Base-by-base conservation (phyloP, 2,329 filamentous ascomycete species). In the Leptodontidium sp. region DNA sequence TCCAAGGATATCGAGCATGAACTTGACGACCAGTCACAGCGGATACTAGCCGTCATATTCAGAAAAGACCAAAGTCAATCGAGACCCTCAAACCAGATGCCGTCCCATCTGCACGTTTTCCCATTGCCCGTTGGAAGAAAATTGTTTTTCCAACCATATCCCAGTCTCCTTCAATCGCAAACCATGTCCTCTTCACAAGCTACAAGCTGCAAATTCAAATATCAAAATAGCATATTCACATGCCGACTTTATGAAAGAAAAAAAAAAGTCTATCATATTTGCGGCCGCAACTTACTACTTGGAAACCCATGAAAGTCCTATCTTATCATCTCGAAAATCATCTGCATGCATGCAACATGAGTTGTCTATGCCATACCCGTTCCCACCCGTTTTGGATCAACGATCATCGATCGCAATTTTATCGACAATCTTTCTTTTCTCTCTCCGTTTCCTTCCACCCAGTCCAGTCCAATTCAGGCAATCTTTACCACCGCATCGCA, bases 311-410 rank as follows among this genome's bases (percentile, higher is more conserved):
- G 53, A 17, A 26, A 15, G 1, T 12, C 32, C 53, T 68, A 64
- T 64, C 66, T 64, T 57, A 49, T 49, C 50, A 38, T 65, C n/a
- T n/a, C n/a, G 24, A 9, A 45, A 59, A 9, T n/a, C 21, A 45
- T 26, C 38, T 59, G 38, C 57, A 59, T 43, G 55, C 50, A 61
- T 69, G 67, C 67, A 69, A 53, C 17, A 53, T 66, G 64, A 69
- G 64, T 24, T 69, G 67, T 69, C 35, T 52, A 50, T 47, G 11
- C 14, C 47, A 11, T 38, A 24, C 61, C 47, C 32, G 32, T 53
- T 29, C 63, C 17, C 24, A 40, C 38, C 35, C 38, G 21, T 21
- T 12, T 24, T 21, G 15, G 21, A 55, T 58, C 49, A 38, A 45
- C 29, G 38, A 58, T 6, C 24, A 49, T 3, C 21, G 11, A 17